A percentile compares a stretch with the other conserved stretches of the same genome.
phyloP scores from a whole-genome alignment of 1,139 yeast species.

The Candida neerlandica region DNA sequence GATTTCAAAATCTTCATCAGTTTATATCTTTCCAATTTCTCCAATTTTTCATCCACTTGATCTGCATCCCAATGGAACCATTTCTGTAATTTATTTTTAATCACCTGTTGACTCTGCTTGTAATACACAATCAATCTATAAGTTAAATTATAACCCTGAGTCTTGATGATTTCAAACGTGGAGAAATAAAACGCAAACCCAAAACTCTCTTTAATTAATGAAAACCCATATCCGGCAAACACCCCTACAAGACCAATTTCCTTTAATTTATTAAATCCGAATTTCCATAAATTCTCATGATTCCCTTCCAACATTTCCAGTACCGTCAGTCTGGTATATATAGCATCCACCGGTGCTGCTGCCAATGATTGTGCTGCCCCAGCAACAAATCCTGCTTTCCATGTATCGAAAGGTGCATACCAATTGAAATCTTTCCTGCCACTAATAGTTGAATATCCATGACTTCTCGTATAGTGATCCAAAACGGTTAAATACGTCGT shows the following conservation, averaged over 20 bases:
- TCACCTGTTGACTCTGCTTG: slow-evolving; percentile 34
- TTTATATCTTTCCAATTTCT: slow-evolving; percentile 38
- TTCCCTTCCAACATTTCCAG: slow-evolving; percentile 70
- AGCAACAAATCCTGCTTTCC: slow-evolving; percentile 82
- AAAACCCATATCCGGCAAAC: slow-evolving; percentile 83
- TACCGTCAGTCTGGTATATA: slow-evolving; percentile 77
- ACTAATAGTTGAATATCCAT: background rate
- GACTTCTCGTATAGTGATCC: slow-evolving; percentile 27
- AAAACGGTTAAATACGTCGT: slow-evolving; percentile 71
- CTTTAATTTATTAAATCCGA: slow-evolving; percentile 66
- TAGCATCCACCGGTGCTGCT: slow-evolving; percentile 93
- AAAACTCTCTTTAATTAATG: slow-evolving; percentile 75
- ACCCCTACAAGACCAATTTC: slow-evolving; percentile 84
- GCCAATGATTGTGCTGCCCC: slow-evolving; percentile 87
- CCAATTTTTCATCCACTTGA: slow-evolving; percentile 32
- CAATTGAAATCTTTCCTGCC: slow-evolving; percentile 16
- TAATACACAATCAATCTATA: slow-evolving; percentile 63
- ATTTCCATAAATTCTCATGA: slow-evolving; percentile 75
- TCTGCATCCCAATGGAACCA: slow-evolving; percentile 24
- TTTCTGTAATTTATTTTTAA: slow-evolving; percentile 25
- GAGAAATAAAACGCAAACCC: slow-evolving; percentile 89
- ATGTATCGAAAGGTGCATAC: slow-evolving; percentile 54
- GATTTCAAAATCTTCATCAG: slow-evolving; percentile 62
- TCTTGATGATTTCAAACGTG: slow-evolving; percentile 81
- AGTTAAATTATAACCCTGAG: slow-evolving; percentile 59